Conservation (phyloP, 208 protist genomes). For the Angomonas ambiguus region DNA sequence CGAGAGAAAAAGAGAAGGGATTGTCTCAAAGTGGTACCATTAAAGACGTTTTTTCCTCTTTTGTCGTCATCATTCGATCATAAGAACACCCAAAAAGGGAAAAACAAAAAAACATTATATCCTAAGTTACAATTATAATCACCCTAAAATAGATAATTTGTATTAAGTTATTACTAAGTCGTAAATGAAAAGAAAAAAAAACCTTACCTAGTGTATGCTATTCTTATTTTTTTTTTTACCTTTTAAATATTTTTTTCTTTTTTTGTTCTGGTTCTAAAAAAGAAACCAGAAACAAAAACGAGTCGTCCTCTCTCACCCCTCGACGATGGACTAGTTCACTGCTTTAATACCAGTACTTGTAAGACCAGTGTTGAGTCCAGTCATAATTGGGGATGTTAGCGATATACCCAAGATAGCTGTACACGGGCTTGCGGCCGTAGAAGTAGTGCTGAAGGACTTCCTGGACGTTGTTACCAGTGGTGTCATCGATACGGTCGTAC, state of each 20-base stretch:
- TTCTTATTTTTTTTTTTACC: too few species aligned
- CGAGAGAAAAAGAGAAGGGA: slow-evolving; percentile 9
- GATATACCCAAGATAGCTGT: slow-evolving; percentile 84
- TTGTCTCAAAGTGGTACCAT: background rate
- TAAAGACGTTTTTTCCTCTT: background rate
- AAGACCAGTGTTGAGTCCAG: slow-evolving; percentile 86
- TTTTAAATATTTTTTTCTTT: slow-evolving; percentile 5
- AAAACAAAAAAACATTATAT: background rate
- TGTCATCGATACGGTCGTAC: slow-evolving; percentile 90
- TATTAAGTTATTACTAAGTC: slow-evolving; percentile 5
- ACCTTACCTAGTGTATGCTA: too few species aligned
- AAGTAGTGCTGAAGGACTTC: slow-evolving; percentile 90
- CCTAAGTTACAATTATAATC: background rate
- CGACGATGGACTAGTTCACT: too few species aligned
- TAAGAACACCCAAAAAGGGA: slow-evolving; percentile 10
- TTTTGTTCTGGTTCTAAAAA: slow-evolving; percentile 7
- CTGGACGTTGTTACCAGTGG: slow-evolving; percentile 79
- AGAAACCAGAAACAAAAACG: slow-evolving; percentile 9
- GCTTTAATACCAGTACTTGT: slow-evolving; percentile 89
- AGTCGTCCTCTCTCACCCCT: slow-evolving; percentile 3
- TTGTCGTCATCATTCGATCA: background rate
- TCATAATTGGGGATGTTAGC: slow-evolving; percentile 82
- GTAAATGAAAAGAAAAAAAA: slow-evolving; percentile 14
- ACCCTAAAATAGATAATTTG: background rate
- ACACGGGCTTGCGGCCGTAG: slow-evolving; percentile 84